Conservation (phyloP, 164 flowering plant genomes). For the Taxillus chinensis region DNA sequence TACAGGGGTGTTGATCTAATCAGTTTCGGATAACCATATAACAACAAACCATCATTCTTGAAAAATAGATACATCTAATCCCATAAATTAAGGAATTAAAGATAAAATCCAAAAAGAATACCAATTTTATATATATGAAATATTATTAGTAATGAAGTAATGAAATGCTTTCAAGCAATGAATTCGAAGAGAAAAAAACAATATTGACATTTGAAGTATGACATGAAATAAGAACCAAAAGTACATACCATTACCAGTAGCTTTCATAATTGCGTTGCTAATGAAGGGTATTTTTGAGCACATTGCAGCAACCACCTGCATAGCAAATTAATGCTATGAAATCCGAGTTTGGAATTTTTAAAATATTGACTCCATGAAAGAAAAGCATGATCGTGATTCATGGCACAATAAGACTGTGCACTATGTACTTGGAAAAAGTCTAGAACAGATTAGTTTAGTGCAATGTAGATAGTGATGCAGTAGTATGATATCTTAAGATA, state of each 20-base stretch:
- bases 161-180: neutral
- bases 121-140: neutral
- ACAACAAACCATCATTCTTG: too few relatives aligned
- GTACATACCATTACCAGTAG: conserved; percentile 67
- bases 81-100: too few relatives aligned
- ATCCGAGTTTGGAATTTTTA: neutral
- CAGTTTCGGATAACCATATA: too few relatives aligned
- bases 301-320: conserved; percentile 92
- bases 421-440: too few relatives aligned
- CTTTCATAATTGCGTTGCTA: conserved; percentile 83
- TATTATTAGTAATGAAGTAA: neutral
- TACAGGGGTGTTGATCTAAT: too few relatives aligned
- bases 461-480: too few relatives aligned
- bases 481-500: too few relatives aligned
- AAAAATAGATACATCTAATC: too few relatives aligned
- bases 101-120: too few relatives aligned
- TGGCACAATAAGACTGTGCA: too few relatives aligned
- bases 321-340: neutral
- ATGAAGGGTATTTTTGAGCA: conserved; percentile 77
- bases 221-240: neutral
- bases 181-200: neutral
- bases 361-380: neutral
- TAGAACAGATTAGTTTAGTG: too few relatives aligned
- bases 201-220: neutral
- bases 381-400: neutral